phyloP scores from a whole-genome alignment of 2,329 filamentous ascomycete genomes.

The Verruconis gallopava region DNA sequence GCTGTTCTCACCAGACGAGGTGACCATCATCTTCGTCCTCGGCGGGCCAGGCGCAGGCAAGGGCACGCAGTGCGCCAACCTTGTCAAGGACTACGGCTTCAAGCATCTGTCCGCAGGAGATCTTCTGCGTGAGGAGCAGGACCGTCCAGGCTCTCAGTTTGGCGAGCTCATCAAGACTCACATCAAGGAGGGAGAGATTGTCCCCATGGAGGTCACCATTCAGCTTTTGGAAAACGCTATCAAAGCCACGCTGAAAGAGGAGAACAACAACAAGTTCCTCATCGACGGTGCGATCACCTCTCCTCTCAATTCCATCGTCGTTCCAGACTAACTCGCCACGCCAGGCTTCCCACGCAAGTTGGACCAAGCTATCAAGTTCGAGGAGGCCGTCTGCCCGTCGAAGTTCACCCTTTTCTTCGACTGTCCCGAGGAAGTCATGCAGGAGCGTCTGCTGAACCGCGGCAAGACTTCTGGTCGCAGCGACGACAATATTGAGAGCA shows the following conservation, averaged over 20 bases:
- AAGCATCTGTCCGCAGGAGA: conserved; percentile 88
- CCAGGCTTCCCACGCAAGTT: conserved; percentile 86
- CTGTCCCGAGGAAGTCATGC: conserved; percentile 82
- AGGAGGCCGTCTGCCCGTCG: conserved; percentile 72
- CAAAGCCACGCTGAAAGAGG: conserved; percentile 49
- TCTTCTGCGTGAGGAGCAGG: conserved; percentile 83
- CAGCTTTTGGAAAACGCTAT: conserved; percentile 91
- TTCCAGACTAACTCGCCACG: neutral
- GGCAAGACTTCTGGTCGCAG: conserved; percentile 84
- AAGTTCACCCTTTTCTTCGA: conserved; percentile 88
- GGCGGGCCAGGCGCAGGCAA: conserved; percentile 93
- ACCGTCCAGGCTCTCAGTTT: conserved; percentile 74
- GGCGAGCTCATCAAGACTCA: conserved; percentile 85
- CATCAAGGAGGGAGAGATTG: conserved; percentile 89
- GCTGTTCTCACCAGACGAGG: conserved; percentile 60
- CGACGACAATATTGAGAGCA: conserved; percentile 91
- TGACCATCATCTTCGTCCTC: conserved; percentile 93
- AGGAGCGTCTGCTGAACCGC: conserved; percentile 67
- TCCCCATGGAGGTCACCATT: conserved; percentile 98
- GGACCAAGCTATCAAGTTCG: conserved; percentile 91
- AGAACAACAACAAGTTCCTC: conserved; percentile 56
- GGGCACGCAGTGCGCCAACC: conserved; percentile 83
- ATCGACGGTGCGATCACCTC: conserved; percentile 39
- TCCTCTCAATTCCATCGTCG: neutral
- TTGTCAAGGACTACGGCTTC: conserved; percentile 82